Base-by-base conservation (phyloP, 164 flowering plant genomes). In the Macadamia integrifolia region DNA sequence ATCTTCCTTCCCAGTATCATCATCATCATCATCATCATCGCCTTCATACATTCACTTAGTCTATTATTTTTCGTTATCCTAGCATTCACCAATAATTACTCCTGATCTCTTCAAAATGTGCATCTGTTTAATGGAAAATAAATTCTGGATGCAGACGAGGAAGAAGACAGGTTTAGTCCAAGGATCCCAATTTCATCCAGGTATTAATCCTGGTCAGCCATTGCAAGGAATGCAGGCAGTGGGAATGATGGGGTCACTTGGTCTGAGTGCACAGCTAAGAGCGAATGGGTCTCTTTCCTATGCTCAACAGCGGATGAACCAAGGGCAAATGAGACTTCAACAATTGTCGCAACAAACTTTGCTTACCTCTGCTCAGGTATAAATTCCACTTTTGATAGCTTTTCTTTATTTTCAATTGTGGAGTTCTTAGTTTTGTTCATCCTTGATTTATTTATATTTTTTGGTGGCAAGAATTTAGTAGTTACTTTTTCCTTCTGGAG, bases 211-310 rank as follows among this genome's bases (percentile, higher is more conserved):
- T 50, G 94, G 84, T 43, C 97, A 91, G 73, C 58, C 90, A 61
- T 75, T 89, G 81, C 92, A 76, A 66, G 91, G 89, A 73, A 82
- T 90, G 80, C 95, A 89, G 69, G 80, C 86, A 74, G 80, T 91
- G 76, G 91, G 91, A 43, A 80, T 91, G 87, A 79, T 89, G 84
- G 81, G 84, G 1, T 71, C 89, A 6, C 81, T 81, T 42, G 85
- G 83, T 76, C 59, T 85, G 77, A 77, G 43, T 68, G 76, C 92
- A 13, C 97, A 86, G 56, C 68, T 90, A 23, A 84, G 94, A 77
- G 80, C 77, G 48, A 86, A 82, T 79, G 86, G 91, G 28, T 63
- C 87, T 5, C 80, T 85, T 17, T 28, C 83, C 42, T 91, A 83
- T 77, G 80, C 78, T 8, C 98, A 92, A 60, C 96, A 86, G 68